Conservation (phyloP, 352 stramenopile species). For the Phytophthora sp. region DNA sequence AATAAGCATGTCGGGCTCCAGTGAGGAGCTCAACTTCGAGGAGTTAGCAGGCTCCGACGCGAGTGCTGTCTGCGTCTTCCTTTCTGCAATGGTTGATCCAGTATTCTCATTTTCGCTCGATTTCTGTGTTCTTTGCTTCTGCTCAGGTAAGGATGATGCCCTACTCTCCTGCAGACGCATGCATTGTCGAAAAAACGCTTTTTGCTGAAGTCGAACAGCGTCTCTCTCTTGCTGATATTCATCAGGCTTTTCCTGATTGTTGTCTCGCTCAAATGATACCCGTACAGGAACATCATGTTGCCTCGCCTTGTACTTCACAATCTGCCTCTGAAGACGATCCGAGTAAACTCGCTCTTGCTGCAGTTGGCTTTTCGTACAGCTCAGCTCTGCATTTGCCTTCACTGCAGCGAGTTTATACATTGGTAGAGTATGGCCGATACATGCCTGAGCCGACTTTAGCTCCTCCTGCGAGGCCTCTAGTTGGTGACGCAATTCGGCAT, state of each 20-base stretch:
- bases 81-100: neutral
- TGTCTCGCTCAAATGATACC: slow-evolving; percentile 5
- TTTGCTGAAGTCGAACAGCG: slow-evolving; percentile 9
- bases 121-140: neutral
- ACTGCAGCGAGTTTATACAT: slow-evolving; percentile 41
- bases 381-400: slow-evolving; percentile 46
- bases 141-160: too few relatives aligned
- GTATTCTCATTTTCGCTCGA: neutral
- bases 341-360: slow-evolving; percentile 42
- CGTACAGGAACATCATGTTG: slow-evolving; percentile 26
- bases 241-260: slow-evolving; percentile 12
- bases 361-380: slow-evolving; percentile 46
- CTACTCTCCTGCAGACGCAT: neutral
- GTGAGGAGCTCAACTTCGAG: too few relatives aligned
- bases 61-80: too few relatives aligned
- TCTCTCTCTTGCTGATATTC: slow-evolving; percentile 5
- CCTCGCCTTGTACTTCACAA: slow-evolving; percentile 35
- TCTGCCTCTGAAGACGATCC: slow-evolving; percentile 36
- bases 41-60: too few relatives aligned
- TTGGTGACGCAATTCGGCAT: slow-evolving; percentile 33
- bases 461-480: slow-evolving; percentile 27
- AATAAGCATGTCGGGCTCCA: too few relatives aligned
- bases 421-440: slow-evolving; percentile 34
- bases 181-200: slow-evolving; percentile 32
- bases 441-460: slow-evolving; percentile 11